Evolutionary conservation across 1,139 yeast genomes (phyloP).

Genomic region (Yamadazyma taylorii): DNA sequence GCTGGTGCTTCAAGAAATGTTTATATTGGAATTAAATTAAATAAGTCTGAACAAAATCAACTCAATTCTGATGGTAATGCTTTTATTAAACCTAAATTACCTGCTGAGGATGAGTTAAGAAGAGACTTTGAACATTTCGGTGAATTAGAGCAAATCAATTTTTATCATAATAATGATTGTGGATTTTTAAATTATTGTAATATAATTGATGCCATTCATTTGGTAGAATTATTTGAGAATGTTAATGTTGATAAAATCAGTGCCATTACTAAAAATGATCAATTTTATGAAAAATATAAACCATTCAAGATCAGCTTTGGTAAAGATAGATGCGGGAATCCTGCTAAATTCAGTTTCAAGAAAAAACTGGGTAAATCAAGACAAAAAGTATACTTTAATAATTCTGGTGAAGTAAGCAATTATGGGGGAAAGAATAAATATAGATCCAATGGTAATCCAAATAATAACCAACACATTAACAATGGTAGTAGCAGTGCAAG

Average conservation of each 20-base stretch:
- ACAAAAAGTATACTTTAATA: slow-evolving; percentile 18
- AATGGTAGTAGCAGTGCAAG: not conserved
- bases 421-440: slow-evolving; percentile 8
- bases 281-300: slow-evolving; percentile 40
- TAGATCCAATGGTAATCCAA: slow-evolving; percentile 8
- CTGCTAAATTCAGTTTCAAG: slow-evolving; percentile 45
- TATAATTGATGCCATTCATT: slow-evolving; percentile 38
- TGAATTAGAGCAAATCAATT: slow-evolving; percentile 47
- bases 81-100: slow-evolving; percentile 22
- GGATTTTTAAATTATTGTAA: slow-evolving; percentile 47
- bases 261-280: slow-evolving; percentile 23
- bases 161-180: slow-evolving; percentile 46
- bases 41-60: slow-evolving; percentile 17
- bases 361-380: slow-evolving; percentile 25
- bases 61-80: slow-evolving; percentile 3
- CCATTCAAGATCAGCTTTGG: slow-evolving; percentile 45
- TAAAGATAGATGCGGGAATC: slow-evolving; percentile 50
- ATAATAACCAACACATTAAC: slow-evolving; percentile 5
- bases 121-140: slow-evolving; percentile 42
- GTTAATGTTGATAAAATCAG: slow-evolving; percentile 21
- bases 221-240: slow-evolving; percentile 35
- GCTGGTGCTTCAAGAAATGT: slow-evolving; percentile 53
- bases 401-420: slow-evolving; percentile 5
- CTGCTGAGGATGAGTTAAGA: slow-evolving; percentile 44
- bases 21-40: slow-evolving; percentile 41